phyloP scores from a whole-genome alignment of 2,329 filamentous ascomycete genomes.

The Cryphonectria carpinicola region DNA sequence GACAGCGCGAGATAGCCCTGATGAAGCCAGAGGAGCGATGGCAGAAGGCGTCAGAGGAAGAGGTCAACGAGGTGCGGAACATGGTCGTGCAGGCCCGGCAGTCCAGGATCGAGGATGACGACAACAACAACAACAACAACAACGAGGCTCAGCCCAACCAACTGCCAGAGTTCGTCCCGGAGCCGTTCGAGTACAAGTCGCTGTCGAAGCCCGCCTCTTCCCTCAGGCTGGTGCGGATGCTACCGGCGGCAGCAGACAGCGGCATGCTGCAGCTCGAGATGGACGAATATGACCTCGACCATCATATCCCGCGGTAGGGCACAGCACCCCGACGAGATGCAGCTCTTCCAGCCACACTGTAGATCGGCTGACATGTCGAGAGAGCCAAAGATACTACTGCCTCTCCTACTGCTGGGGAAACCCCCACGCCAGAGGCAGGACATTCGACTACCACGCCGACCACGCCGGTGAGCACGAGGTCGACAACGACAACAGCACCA shows the following conservation, averaged over 20 bases:
- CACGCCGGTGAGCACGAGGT: not conserved
- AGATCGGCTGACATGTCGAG: not conserved
- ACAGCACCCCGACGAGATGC: not conserved
- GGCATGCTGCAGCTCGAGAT: not conserved
- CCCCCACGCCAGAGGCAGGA: not conserved
- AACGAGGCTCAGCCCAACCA: not conserved
- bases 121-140: not conserved
- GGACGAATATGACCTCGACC: not conserved
- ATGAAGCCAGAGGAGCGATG: not conserved
- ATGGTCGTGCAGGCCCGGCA: not conserved
- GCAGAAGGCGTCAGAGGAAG: not conserved
- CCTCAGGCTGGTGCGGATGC: not conserved
- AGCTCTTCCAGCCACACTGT: not conserved
- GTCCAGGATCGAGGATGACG: not conserved
- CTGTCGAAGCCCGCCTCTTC: not conserved
- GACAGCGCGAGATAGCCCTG: not conserved
- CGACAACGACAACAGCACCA: not conserved
- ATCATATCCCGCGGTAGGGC: not conserved
- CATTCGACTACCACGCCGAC: not conserved
- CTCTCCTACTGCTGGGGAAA: slow-evolving; percentile 6
- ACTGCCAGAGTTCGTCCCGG: not conserved
- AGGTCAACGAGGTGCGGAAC: not conserved
- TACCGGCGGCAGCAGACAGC: not conserved
- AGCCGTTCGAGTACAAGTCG: not conserved
- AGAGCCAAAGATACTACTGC: not conserved